A percentile compares a stretch with the other conserved stretches of the same genome.
These are phyloP conservation scores for Hydnum rufescens DNA, from an alignment of 768 basidiomycete genomes.

Conservation along the genomic window DNA sequence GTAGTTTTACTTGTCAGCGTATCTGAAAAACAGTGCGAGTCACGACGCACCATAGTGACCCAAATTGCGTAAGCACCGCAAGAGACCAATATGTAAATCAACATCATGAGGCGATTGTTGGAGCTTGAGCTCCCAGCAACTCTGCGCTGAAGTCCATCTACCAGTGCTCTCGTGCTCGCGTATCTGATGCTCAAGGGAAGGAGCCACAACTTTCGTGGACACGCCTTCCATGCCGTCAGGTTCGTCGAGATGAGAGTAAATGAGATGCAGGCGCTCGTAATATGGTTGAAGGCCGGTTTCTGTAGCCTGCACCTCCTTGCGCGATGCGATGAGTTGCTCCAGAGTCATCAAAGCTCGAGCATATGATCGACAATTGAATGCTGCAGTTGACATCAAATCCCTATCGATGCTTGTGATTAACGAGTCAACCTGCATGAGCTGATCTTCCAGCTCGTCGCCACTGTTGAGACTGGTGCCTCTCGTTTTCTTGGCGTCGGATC, in stretches of 20 bases:
- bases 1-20: not conserved
- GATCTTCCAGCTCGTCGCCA: conserved; percentile 27
- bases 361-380: conserved; percentile 84
- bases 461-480: not conserved
- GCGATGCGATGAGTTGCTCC: conserved; percentile 54
- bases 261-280: conserved; percentile 85
- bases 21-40: not conserved
- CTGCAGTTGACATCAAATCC: conserved; percentile 80
- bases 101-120: conserved; percentile 83
- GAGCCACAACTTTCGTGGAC: conserved; percentile 69
- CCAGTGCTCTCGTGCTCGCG: conserved; percentile 95
- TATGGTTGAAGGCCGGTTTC: conserved; percentile 38
- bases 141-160: conserved; percentile 94
- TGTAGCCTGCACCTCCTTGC: conserved; percentile 22
- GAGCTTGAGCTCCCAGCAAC: conserved; percentile 93
- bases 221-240: conserved; percentile 99
- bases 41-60: conserved; percentile 75
- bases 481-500: too few relatives aligned
- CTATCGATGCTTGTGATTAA: conserved; percentile 67
- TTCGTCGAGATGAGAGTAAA: conserved; percentile 89
- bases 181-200: conserved; percentile 87
- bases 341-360: conserved; percentile 90
- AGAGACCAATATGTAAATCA: conserved; percentile 69
- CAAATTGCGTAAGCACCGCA: conserved; percentile 80
- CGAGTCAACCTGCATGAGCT: conserved; percentile 56